Evolutionary conservation across 2,329 filamentous ascomycete species (phyloP).

Genomic region (Sordariomycetes sp.): DNA sequence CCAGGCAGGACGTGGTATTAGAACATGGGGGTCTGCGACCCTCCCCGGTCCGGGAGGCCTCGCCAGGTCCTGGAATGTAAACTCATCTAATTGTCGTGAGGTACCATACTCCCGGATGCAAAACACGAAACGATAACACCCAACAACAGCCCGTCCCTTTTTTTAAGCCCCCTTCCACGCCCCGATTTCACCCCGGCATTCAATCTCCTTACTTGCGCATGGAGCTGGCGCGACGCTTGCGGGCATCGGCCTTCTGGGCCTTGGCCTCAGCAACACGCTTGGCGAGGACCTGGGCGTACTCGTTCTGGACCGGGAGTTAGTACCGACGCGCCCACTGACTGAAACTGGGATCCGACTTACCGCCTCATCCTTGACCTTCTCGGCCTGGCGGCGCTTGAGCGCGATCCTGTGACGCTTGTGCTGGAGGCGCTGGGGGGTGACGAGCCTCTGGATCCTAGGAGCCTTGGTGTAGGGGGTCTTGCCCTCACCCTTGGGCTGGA

Average conservation of each 20-base stretch:
- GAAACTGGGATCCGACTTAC: conserved; percentile 42
- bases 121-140: conserved; percentile 4
- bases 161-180: neutral
- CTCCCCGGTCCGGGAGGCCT: neutral
- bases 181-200: conserved; percentile 9
- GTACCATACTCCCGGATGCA: neutral
- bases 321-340: neutral
- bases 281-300: conserved; percentile 91
- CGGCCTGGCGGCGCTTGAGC: conserved; percentile 94
- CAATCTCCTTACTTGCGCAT: conserved; percentile 65
- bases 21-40: neutral
- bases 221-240: conserved; percentile 94
- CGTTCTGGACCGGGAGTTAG: conserved; percentile 53
- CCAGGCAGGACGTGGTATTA: neutral
- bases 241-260: conserved; percentile 80
- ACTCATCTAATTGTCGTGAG: neutral
- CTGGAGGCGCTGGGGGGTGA: conserved; percentile 98
- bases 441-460: conserved; percentile 98
- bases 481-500: conserved; percentile 94
- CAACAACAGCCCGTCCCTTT: neutral
- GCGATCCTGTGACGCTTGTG: conserved; percentile 98
- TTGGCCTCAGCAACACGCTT: conserved; percentile 97
- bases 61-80: neutral
- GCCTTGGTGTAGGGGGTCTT: conserved; percentile 99
- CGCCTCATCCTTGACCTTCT: conserved; percentile 97